Percentiles rank a stretch among this genome's conserved stretches.
phyloP scores from a whole-genome alignment of 257 asterid genomes.

The Leptodermis oblonga region DNA sequence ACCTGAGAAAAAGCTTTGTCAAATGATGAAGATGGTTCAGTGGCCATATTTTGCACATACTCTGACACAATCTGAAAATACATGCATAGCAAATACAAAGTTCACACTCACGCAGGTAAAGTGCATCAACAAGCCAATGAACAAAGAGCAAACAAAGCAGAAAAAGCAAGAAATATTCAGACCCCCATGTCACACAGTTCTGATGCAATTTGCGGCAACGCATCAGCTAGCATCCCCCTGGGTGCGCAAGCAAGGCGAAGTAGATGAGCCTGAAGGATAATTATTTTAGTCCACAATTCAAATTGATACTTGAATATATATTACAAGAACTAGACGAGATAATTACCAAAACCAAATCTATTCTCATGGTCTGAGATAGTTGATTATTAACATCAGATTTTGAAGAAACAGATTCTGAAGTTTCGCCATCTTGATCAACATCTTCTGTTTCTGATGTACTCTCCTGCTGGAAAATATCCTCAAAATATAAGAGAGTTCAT shows the following conservation, averaged over 20 bases:
- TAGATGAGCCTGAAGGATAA: conserved; percentile 68
- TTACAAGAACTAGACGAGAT: conserved; percentile 16
- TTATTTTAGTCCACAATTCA: conserved; percentile 23
- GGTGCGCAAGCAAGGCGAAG: conserved; percentile 87
- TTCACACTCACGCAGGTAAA: background rate
- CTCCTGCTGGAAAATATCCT: conserved; percentile 54
- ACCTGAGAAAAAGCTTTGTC: conserved; percentile 60
- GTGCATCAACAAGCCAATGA: conserved; percentile 8
- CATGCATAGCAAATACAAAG: background rate
- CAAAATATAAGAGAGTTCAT: conserved; percentile 20
- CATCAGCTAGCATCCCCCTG: conserved; percentile 72
- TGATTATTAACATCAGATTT: conserved; percentile 39
- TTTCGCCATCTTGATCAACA: conserved; percentile 35
- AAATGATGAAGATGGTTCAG: conserved; percentile 64
- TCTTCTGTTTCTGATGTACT: conserved; percentile 42
- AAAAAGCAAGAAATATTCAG: conserved; percentile 20
- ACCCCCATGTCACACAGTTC: conserved; percentile 86
- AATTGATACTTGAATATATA: conserved; percentile 10
- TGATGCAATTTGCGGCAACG: conserved; percentile 73
- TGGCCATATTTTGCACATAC: conserved; percentile 62
- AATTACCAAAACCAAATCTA: conserved; percentile 76
- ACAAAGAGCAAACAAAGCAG: conserved; percentile 17
- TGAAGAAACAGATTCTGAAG: conserved; percentile 41
- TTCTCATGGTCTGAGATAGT: conserved; percentile 47
- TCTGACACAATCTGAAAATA: conserved; percentile 68